Evolutionary conservation across 345 rosid genomes (phyloP).

Genomic region (Adansonia digitata): DNA sequence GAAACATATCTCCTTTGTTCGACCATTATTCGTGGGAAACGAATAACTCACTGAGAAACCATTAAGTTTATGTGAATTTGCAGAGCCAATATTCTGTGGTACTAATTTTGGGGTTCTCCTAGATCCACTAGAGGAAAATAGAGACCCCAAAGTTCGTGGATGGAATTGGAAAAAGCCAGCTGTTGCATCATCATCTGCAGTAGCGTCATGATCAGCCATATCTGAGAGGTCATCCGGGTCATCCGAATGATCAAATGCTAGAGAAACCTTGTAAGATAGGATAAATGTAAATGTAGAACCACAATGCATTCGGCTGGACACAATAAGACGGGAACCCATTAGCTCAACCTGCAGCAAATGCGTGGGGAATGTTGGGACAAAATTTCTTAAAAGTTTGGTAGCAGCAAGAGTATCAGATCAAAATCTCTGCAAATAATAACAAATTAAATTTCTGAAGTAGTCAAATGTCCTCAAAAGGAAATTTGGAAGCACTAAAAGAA

Average conservation of each 20-base stretch:
- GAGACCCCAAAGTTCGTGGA: constrained; percentile 54
- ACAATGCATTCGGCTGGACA: constrained; percentile 61
- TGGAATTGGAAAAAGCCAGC: constrained; percentile 76
- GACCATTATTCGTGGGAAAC: constrained; percentile 34
- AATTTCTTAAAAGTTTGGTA: background rate
- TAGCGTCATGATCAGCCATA: constrained; percentile 50
- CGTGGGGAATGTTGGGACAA: constrained; percentile 19
- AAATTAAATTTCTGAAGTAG: background rate
- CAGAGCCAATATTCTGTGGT: constrained; percentile 28
- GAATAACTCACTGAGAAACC: constrained; percentile 34
- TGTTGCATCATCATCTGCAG: constrained; percentile 55
- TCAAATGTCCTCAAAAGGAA: too few species aligned
- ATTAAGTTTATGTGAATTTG: constrained; percentile 32
- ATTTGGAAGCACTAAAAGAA: too few species aligned
- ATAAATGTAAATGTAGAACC: constrained; percentile 90
- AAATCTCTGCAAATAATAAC: too few species aligned
- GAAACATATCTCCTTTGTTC: constrained; percentile 35
- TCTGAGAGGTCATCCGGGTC: constrained; percentile 75
- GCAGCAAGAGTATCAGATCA: background rate
- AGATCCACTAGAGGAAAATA: constrained; percentile 52
- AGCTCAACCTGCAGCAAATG: constrained; percentile 62
- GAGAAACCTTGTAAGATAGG: constrained; percentile 71
- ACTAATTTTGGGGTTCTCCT: constrained; percentile 36
- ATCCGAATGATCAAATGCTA: constrained; percentile 48
- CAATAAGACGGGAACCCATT: constrained; percentile 92